phyloP scores from a whole-genome alignment of 1,284 basidiomycete genomes.

The Gomphus bonarii region DNA sequence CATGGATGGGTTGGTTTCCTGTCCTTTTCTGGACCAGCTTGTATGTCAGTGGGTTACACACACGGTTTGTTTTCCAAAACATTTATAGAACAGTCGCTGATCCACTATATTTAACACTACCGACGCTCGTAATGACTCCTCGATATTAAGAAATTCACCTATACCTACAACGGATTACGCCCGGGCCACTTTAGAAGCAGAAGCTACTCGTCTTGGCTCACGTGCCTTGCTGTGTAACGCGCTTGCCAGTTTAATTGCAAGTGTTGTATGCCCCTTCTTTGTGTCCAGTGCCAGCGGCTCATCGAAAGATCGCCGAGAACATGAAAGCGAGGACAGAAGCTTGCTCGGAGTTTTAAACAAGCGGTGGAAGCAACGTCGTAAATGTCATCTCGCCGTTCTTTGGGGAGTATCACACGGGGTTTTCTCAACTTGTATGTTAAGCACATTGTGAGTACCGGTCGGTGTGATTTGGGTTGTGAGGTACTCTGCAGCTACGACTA shows the following conservation, averaged over 20 bases:
- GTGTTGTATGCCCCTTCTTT: conserved; percentile 65
- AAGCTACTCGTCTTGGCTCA: conserved; percentile 76
- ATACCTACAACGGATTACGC: conserved; percentile 24
- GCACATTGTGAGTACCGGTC: conserved; percentile 51
- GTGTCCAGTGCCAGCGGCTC: conserved; percentile 28
- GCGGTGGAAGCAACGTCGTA: conserved; percentile 29
- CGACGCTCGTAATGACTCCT: neutral
- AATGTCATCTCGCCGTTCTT: conserved; percentile 44
- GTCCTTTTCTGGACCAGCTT: conserved; percentile 80
- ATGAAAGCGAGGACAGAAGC: conserved; percentile 4
- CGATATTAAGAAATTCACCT: conserved; percentile 18
- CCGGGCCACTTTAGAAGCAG: conserved; percentile 35
- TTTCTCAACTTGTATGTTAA: conserved; percentile 60
- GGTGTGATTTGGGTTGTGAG: no score
- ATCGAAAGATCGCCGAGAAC: conserved; percentile 20
- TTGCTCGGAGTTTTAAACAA: conserved; percentile 16
- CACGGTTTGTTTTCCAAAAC: conserved; percentile 24
- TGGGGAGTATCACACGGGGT: conserved; percentile 71
- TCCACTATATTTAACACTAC: neutral
- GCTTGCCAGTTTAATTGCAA: conserved; percentile 58
- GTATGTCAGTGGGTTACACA: conserved; percentile 83
- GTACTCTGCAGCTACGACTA: neutral
- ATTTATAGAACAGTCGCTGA: neutral
- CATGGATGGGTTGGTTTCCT: conserved; percentile 84
- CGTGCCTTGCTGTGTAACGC: conserved; percentile 76